Evolutionary conservation across 495 filamentous ascomycete species (phyloP).

Genomic region (Bryoglossum gracile): DNA sequence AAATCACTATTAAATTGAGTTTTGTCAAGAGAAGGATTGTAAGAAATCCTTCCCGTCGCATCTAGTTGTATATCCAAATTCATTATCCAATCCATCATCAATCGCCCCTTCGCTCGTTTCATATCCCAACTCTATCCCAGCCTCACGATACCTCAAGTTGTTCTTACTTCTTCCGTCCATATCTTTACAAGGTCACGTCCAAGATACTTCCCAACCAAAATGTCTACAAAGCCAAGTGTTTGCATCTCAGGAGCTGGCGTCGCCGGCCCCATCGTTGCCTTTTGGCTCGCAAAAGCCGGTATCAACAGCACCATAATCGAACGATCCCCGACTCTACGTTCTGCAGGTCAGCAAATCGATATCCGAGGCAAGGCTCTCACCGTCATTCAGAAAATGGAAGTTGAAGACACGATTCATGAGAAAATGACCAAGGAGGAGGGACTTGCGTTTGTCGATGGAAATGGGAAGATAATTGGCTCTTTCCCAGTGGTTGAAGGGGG

Average conservation of each 20-base stretch:
- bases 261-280: conserved; percentile 41
- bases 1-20: too few relatives aligned
- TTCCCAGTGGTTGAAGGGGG: conserved; percentile 35
- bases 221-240: neutral
- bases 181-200: too few relatives aligned
- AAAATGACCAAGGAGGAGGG: conserved; percentile 37
- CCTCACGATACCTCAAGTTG: too few relatives aligned
- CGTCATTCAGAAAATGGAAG: conserved; percentile 43
- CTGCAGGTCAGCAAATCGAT: conserved; percentile 45
- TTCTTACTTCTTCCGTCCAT: too few relatives aligned
- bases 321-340: conserved; percentile 37
- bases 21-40: too few relatives aligned
- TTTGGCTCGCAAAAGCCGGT: conserved; percentile 42
- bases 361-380: conserved; percentile 41
- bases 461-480: conserved; percentile 32
- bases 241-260: conserved; percentile 24
- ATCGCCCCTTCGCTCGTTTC: too few relatives aligned
- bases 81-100: too few relatives aligned
- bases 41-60: too few relatives aligned
- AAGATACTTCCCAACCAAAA: too few relatives aligned
- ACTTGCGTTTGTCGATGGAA: conserved; percentile 33
- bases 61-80: too few relatives aligned
- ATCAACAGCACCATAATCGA: conserved; percentile 45
- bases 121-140: too few relatives aligned
- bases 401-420: conserved; percentile 38